phyloP scores from a whole-genome alignment of 106 monocot genomes.

The Chionographis japonica region DNA sequence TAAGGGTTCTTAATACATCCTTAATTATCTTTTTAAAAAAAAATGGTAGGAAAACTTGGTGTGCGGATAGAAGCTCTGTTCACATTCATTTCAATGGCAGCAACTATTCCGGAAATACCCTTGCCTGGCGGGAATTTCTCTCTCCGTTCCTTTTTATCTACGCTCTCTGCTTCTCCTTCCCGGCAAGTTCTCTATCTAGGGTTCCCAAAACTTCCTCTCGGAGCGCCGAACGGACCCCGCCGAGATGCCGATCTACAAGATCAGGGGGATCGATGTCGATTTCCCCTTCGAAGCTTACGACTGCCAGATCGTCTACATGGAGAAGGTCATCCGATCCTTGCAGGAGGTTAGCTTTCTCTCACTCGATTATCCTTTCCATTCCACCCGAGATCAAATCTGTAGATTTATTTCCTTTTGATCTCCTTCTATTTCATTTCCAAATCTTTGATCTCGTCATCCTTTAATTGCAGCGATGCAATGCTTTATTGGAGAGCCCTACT shows the following conservation, averaged over 20 bases:
- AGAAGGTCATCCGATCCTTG: conserved; percentile 85
- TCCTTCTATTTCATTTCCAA: not conserved
- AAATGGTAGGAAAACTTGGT: too few species aligned
- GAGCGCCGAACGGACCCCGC: not conserved
- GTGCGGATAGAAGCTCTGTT: too few species aligned
- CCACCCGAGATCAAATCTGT: too few species aligned
- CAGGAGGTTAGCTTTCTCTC: conserved; percentile 49
- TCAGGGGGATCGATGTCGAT: conserved; percentile 90
- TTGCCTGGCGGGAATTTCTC: too few species aligned
- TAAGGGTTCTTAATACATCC: too few species aligned
- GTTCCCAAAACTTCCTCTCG: not conserved
- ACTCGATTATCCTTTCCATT: too few species aligned
- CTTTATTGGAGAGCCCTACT: conserved; percentile 92
- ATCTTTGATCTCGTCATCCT: not conserved
- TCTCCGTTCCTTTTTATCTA: conserved; percentile 1
- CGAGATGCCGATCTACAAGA: conserved; percentile 79
- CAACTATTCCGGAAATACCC: too few species aligned
- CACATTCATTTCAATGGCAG: too few species aligned
- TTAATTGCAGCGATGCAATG: conserved; percentile 57
- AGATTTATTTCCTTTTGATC: not conserved
- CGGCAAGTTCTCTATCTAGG: conserved; percentile 1
- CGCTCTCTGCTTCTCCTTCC: not conserved
- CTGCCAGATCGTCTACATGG: conserved; percentile 96
- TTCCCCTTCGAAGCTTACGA: conserved; percentile 91
- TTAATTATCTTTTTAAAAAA: too few species aligned